These are phyloP conservation scores for Batkoa obscura DNA, from an alignment of 371 early-diverging fungal genomes.

Conservation along the genomic window DNA sequence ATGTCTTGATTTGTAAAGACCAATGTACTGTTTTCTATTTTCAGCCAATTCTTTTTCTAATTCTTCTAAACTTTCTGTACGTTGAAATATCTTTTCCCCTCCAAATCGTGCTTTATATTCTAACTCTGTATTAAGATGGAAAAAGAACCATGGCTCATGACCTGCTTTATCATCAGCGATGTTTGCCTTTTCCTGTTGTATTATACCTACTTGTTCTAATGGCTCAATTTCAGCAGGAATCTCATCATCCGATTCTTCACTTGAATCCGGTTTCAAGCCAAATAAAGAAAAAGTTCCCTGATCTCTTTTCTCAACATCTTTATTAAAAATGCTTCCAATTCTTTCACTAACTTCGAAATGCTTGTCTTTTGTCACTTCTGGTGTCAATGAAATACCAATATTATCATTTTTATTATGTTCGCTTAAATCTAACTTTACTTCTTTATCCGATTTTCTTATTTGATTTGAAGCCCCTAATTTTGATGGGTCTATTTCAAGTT, in stretches of 20 bases:
- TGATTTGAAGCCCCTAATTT: background rate
- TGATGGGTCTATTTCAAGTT: background rate
- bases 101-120: no score
- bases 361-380: background rate
- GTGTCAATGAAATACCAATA: background rate
- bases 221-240: no score
- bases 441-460: background rate
- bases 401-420: background rate
- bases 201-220: no score
- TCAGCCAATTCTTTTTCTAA: no score
- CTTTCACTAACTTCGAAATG: background rate
- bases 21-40: no score
- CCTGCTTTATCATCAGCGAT: no score
- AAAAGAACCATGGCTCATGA: no score
- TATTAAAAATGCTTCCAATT: background rate
- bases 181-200: no score
- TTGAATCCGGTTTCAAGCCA: background rate
- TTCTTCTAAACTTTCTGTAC: no score
- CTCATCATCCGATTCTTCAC: background rate
- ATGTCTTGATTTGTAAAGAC: no score
- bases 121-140: no score
- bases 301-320: background rate
- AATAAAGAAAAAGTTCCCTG: background rate
- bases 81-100: no score
- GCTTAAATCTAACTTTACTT: background rate